Percentiles rank a stretch among this genome's conserved stretches.
phyloP scores from a whole-genome alignment of 805 yeast species.

The Spathaspora arborariae region DNA sequence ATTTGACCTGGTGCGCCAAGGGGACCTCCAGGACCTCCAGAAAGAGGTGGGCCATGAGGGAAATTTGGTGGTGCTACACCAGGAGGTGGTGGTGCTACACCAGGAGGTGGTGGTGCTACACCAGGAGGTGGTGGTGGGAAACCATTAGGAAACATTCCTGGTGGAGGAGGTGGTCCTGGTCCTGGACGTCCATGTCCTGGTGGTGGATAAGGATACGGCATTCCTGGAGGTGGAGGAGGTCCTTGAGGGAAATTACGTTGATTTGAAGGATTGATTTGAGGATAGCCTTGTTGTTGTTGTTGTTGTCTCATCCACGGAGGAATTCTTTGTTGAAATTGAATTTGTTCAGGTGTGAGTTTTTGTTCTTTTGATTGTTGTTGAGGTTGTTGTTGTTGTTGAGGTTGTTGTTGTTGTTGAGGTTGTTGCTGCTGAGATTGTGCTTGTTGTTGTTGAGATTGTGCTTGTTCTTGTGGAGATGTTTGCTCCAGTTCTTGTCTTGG shows the following conservation, averaged over 20 bases:
- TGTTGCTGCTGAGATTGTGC: conserved; percentile 1
- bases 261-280: no score
- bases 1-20: conserved; percentile 4
- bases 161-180: conserved; percentile 16
- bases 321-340: conserved; percentile 16
- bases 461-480: background rate
- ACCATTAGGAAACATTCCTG: conserved; percentile 36
- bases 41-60: conserved; percentile 4
- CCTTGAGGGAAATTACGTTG: conserved; percentile 13
- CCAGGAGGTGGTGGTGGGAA: conserved; percentile 13
- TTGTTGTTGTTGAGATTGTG: conserved; percentile 2
- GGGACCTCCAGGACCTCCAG: no score
- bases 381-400: conserved; percentile 1
- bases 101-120: conserved; percentile 4
- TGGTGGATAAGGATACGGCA: no score
- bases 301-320: conserved; percentile 27
- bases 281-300: conserved; percentile 6
- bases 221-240: background rate
- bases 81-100: conserved; percentile 12
- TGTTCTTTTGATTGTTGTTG: conserved; percentile 4
- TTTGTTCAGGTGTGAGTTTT: conserved; percentile 9
- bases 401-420: conserved; percentile 1
- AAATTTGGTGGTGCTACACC: conserved; percentile 6
- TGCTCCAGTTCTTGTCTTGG: conserved; percentile 3
- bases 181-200: no score